phyloP scores from a whole-genome alignment of 768 basidiomycete species.

The Leccinum subgranulosum region DNA sequence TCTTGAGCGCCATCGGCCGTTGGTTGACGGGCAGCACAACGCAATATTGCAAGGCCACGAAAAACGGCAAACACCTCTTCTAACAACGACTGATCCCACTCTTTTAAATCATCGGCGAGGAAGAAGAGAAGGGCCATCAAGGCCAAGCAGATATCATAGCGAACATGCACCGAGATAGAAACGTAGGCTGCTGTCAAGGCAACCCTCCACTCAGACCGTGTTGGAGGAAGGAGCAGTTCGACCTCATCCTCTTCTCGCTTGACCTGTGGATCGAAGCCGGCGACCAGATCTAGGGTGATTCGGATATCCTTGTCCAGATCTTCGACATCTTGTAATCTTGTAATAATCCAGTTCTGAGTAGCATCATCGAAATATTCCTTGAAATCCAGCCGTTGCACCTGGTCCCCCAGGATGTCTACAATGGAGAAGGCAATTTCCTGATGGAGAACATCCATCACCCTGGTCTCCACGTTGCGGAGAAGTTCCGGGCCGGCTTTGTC shows the following conservation, averaged over 20 bases:
- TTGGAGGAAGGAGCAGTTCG: slow-evolving; percentile 48
- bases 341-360: slow-evolving; percentile 56
- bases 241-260: slow-evolving; percentile 77
- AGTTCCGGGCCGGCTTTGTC: slow-evolving; percentile 56
- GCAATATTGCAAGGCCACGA: slow-evolving; percentile 72
- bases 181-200: slow-evolving; percentile 64
- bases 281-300: slow-evolving; percentile 64
- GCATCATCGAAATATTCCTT: slow-evolving; percentile 58
- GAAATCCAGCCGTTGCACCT: slow-evolving; percentile 52
- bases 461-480: slow-evolving; percentile 54
- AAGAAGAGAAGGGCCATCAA: slow-evolving; percentile 70
- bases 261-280: slow-evolving; percentile 64
- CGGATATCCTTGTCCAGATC: slow-evolving; percentile 56
- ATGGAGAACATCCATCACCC: slow-evolving; percentile 60
- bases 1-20: slow-evolving; percentile 37
- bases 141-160: slow-evolving; percentile 71
- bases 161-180: slow-evolving; percentile 58
- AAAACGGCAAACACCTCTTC: slow-evolving; percentile 79
- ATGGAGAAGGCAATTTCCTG: slow-evolving; percentile 80
- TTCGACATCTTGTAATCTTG: slow-evolving; percentile 54
- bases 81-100: slow-evolving; percentile 62
- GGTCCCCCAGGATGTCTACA: slow-evolving; percentile 69
- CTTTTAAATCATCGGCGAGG: slow-evolving; percentile 57
- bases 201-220: slow-evolving; percentile 58
- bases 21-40: slow-evolving; percentile 57